Evolutionary conservation across 139 green algal species (phyloP), one percentile per base, ranked within the genome.

Genomic region (Edaphochlamys debaryana): DNA sequence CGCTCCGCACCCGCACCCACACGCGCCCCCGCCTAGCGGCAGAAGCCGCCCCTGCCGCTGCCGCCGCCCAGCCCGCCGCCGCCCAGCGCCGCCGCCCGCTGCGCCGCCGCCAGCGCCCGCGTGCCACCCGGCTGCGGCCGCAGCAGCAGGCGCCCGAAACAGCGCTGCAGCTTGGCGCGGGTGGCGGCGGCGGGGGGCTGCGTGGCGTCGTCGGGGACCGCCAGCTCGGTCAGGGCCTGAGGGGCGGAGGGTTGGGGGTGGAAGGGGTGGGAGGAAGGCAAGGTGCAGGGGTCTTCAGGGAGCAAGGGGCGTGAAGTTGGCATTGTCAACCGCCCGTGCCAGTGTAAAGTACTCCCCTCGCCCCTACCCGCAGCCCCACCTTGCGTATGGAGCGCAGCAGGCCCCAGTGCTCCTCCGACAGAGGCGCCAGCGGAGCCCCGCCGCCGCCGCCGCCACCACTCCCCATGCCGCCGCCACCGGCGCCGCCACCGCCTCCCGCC

Each of bases 101-200:
- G 45, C n/a, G 19, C 70, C 70, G 7, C 19, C 70, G 36, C 32
- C 50, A 66, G 45, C 45, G 70, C 70, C 17, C 50, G 34, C 32
- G 45, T 34, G n/a, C 48, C 70, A 9, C 52, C 71, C 34, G 50
- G 80, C 36, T 38, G 23, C 37, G 79, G 17, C 52, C 71, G 45
- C 60, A 54, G 45, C 73, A 87, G 73, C 74, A 87, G 66, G 7
- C 29, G 40, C 0, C 82, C 82, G 73, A 87, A 87, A 41, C 82
- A 83, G 54, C 73, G 66, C 73, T 52, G 54, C 50, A 87, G 64
- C 82, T 87, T 87, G 27, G 30, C 63, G 0, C 72, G 73, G 1
- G 81, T 87, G 45, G 75, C 58, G n/a, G 50, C 32, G 23, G 34
- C 11, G 30, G 71, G 27, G 9, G 63, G 63, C 72, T 78, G 69